phyloP scores from a whole-genome alignment of 1,284 basidiomycete genomes.

The Exsudoporus floridanus region DNA sequence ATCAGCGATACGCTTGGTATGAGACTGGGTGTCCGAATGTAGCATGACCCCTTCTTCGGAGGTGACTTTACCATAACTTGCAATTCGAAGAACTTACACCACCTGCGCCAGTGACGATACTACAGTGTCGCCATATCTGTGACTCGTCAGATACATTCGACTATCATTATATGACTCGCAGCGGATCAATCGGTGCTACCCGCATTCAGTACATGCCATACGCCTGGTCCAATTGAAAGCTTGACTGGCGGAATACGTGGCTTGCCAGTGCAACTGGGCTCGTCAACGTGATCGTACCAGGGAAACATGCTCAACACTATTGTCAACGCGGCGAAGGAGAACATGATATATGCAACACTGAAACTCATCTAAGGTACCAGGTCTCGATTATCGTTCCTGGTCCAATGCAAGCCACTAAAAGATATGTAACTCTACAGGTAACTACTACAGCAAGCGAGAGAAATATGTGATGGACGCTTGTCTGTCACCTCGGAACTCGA shows the following conservation, averaged over 20 bases:
- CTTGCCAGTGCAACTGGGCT: neutral
- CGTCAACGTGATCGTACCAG: neutral
- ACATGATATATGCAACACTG: neutral
- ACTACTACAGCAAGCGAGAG: neutral
- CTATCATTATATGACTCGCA: no score
- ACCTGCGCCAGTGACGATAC: no score
- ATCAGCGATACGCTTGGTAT: constrained; percentile 14
- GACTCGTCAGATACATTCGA: no score
- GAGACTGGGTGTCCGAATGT: neutral
- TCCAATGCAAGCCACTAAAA: neutral
- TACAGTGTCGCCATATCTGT: no score
- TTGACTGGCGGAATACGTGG: neutral
- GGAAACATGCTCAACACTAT: neutral
- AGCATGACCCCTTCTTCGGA: constrained; percentile 9
- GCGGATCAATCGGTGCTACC: no score
- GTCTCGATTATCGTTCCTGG: neutral
- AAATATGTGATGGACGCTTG: neutral
- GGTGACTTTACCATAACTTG: neutral
- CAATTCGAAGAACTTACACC: no score
- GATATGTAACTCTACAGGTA: neutral
- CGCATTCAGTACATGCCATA: no score
- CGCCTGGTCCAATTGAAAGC: neutral
- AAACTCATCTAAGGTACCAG: neutral
- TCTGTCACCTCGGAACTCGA: neutral
- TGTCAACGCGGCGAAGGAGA: neutral